phyloP scores from a whole-genome alignment of 2,329 filamentous ascomycete species.

The Tolypocladium nubicola region DNA sequence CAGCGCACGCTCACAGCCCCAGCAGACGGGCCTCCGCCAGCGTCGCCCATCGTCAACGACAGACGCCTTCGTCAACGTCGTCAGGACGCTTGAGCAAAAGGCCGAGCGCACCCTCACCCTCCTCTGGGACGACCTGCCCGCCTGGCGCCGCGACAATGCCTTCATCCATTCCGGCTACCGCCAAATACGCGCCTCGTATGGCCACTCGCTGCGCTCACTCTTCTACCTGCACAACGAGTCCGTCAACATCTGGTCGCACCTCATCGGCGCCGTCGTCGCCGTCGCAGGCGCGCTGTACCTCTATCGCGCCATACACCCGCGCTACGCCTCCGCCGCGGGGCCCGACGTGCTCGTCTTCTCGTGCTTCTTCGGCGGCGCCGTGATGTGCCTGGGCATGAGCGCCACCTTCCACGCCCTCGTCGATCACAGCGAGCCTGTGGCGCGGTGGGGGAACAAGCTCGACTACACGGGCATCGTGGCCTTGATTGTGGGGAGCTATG shows the following conservation, averaged over 20 bases:
- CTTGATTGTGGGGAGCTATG: conserved; percentile 83
- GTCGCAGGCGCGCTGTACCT: conserved; percentile 39
- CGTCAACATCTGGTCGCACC: conserved; percentile 54
- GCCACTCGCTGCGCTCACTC: conserved; percentile 33
- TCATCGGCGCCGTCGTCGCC: conserved; percentile 54
- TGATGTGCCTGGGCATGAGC: conserved; percentile 67
- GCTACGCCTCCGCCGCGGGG: conserved; percentile 51
- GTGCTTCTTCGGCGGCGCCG: conserved; percentile 70
- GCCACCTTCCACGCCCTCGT: conserved; percentile 75
- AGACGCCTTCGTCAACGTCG: conserved; percentile 13
- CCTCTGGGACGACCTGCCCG: conserved; percentile 47
- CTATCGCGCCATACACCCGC: conserved; percentile 46
- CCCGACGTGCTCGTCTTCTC: conserved; percentile 62
- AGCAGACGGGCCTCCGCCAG: conserved; percentile 7
- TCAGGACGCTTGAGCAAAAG: conserved; percentile 25
- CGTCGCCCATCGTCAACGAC: conserved; percentile 17
- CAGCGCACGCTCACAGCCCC: not conserved
- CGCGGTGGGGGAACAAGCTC: conserved; percentile 79
- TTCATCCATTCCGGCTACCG: conserved; percentile 47
- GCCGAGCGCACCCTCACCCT: conserved; percentile 32
- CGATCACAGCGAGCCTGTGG: conserved; percentile 73
- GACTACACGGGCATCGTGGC: conserved; percentile 92
- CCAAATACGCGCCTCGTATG: conserved; percentile 36
- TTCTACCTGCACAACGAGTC: conserved; percentile 49
- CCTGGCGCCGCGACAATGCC: conserved; percentile 50